Conservation (phyloP, 129 eudicot species). For the Silybum marianum region DNA sequence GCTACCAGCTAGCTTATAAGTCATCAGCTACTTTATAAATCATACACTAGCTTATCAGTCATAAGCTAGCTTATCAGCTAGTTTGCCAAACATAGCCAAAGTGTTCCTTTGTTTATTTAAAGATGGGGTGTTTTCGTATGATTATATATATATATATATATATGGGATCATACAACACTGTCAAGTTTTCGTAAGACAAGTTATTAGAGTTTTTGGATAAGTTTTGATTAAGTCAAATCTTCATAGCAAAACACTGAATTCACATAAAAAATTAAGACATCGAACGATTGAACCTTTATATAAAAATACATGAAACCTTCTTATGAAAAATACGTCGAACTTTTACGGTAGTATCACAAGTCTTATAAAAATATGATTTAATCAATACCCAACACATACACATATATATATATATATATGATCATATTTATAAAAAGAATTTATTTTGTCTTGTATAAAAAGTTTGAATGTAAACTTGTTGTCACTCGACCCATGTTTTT, state of each 20-base stretch:
- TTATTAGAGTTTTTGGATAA: background rate
- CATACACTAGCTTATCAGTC: no score
- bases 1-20: no score
- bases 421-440: background rate
- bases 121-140: no score
- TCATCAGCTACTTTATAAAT: no score
- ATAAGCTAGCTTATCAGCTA: no score
- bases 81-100: no score
- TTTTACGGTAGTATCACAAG: background rate
- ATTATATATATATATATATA: background rate
- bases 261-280: background rate
- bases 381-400: background rate
- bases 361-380: background rate
- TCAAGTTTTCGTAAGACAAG: no score
- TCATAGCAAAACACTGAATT: background rate
- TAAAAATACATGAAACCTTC: no score
- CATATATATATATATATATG: background rate
- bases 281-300: background rate
- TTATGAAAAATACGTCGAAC: background rate
- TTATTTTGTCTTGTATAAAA: conserved; percentile 13
- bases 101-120: no score
- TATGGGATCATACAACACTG: no score
- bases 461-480: conserved; percentile 17
- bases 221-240: background rate
- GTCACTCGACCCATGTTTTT: background rate